phyloP scores from a whole-genome alignment of 129 eudicot species.

The Chrysanthemum lavandulifolium region DNA sequence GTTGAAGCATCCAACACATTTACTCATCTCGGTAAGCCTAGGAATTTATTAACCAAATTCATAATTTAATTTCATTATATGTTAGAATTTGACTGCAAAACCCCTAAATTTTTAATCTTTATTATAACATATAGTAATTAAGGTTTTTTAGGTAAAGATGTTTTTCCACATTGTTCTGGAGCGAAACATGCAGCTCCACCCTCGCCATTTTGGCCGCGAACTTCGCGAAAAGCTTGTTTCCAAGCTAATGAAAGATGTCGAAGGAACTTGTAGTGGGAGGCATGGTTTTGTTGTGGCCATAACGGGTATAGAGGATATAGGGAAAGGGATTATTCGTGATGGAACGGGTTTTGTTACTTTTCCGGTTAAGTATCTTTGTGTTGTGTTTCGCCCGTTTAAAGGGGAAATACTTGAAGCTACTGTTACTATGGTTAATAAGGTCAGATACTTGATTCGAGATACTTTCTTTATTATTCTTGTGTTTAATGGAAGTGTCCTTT shows the following conservation, averaged over 20 bases:
- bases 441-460: conserved; percentile 3
- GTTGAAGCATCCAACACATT: too few relatives aligned
- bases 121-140: not conserved
- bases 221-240: conserved; percentile 78
- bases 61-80: too few relatives aligned
- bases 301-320: conserved; percentile 81
- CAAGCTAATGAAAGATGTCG: conserved; percentile 89
- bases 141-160: conserved; percentile 31
- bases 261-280: conserved; percentile 96
- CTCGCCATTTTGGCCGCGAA: conserved; percentile 87
- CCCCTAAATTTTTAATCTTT: too few relatives aligned
- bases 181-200: conserved; percentile 86
- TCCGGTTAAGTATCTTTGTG: conserved; percentile 88
- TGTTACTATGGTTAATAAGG: conserved; percentile 99
- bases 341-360: conserved; percentile 95
- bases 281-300: conserved; percentile 95
- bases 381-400: conserved; percentile 90
- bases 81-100: too few relatives aligned
- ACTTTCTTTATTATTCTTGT: too few relatives aligned
- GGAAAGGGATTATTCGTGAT: conserved; percentile 87
- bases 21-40: too few relatives aligned
- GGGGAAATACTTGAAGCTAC: conserved; percentile 97
- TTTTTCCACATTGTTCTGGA: conserved; percentile 82
- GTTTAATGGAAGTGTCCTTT: not conserved
- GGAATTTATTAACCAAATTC: too few relatives aligned